Percentiles rank a stretch among this genome's conserved stretches.
Evolutionary conservation across 768 basidiomycete species (phyloP).

Genomic region (Termitomyces sp.): DNA sequence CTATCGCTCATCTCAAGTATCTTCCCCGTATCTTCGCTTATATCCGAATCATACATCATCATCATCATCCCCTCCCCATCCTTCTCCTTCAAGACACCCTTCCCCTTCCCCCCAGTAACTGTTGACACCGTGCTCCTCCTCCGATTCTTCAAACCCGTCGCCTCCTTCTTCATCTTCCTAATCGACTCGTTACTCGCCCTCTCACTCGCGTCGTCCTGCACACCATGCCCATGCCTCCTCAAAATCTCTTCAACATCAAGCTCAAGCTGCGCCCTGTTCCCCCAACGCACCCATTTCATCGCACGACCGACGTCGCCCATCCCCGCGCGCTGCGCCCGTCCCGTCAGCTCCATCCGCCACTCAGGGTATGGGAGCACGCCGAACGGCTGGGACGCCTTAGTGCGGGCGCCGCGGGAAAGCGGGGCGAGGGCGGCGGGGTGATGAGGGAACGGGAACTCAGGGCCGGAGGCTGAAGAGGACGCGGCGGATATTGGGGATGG

Average conservation of each 20-base stretch:
- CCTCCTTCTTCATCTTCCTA: constrained; percentile 10
- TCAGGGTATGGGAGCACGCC: constrained; percentile 59
- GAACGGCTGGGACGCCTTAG: constrained; percentile 19
- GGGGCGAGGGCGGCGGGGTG: constrained; percentile 15
- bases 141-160: constrained; percentile 15
- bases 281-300: constrained; percentile 42
- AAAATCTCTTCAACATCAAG: constrained; percentile 18
- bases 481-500: constrained; percentile 5
- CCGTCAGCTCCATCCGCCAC: constrained; percentile 52
- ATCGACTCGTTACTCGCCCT: constrained; percentile 1
- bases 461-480: constrained; percentile 1
- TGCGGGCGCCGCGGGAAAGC: constrained; percentile 12
- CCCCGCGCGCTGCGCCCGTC: constrained; percentile 52
- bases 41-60: constrained; percentile 16
- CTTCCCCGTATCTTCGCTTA: constrained; percentile 19
- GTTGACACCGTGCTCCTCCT: constrained; percentile 18
- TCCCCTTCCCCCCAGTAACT: constrained; percentile 9
- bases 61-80: constrained; percentile 6
- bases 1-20: constrained; percentile 29
- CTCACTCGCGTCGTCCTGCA: constrained; percentile 10
- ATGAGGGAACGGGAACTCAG: constrained; percentile 4
- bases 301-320: constrained; percentile 55
- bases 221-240: constrained; percentile 12
- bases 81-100: neutral
- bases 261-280: constrained; percentile 9